Conservation (phyloP, 164 flowering plant genomes). For the Magnolia sinica region DNA sequence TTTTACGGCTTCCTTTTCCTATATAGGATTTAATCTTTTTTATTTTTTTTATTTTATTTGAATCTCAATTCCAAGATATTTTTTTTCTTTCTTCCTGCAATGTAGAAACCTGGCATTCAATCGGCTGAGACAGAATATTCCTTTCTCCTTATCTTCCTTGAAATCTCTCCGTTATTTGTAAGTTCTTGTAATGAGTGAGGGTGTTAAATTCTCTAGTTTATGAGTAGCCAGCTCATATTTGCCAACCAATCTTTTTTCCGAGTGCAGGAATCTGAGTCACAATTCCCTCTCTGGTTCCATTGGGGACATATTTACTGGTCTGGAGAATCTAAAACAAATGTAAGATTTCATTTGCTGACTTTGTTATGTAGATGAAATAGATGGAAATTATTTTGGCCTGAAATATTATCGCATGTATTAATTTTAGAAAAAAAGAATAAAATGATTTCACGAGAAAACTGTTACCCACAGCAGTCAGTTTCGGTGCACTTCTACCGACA, state of each 20-base stretch:
- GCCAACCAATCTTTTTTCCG: not conserved
- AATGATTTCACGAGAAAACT: not conserved
- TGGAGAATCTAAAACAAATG: slow-evolving; percentile 55
- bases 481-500: not conserved
- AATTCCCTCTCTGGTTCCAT: slow-evolving; percentile 66
- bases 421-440: no score
- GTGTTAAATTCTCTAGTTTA: not conserved
- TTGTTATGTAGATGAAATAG: not conserved
- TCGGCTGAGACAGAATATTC: slow-evolving; percentile 50
- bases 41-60: not conserved
- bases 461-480: not conserved
- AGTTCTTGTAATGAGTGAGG: slow-evolving; percentile 25
- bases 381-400: not conserved
- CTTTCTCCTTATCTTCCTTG: slow-evolving; percentile 42
- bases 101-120: slow-evolving; percentile 73
- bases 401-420: no score
- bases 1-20: not conserved
- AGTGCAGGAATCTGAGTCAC: slow-evolving; percentile 76
- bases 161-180: slow-evolving; percentile 59
- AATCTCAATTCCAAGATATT: not conserved
- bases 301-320: slow-evolving; percentile 63
- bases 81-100: not conserved
- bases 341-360: slow-evolving; percentile 22
- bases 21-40: not conserved
- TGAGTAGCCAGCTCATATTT: not conserved